Base-by-base conservation (phyloP, 805 yeast species). In the Yarrowia sp. region DNA sequence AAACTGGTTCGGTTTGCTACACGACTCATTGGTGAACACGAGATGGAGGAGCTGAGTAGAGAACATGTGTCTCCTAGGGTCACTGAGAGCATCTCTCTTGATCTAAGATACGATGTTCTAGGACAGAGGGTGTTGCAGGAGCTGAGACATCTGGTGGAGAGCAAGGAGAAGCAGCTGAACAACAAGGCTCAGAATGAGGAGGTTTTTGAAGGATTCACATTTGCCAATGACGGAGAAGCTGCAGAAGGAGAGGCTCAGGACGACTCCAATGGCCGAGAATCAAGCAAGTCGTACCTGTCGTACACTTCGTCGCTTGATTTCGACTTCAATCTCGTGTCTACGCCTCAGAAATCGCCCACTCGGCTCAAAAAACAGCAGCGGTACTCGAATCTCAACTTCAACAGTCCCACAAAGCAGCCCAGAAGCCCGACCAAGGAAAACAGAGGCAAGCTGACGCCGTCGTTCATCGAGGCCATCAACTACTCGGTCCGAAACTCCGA, bases 61-160 rank as follows among this genome's bases (percentile, higher is more conserved):
- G 52, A 59, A 14, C 50, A 59, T 35, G 65, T 59, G 35, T 59
- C 52, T 32, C 65, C 65, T 0, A n/a, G 52, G 2, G 65, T 59
- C 16, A 59, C 65, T 10, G 65, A 59, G 16, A 59, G 65, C 16
- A 59, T 59, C 43, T 59, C 65, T n/a, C 42, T 59, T 43, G 65
- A 59, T 16, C 42, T 59, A 43, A 22, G 65, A 41, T 59, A 59
- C 48, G 80, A 78, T 61, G 49, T 78, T 43, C 71, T 78, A 48
- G 76, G 78, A 15, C 75, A 77, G 50, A 71, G 75, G 26, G 74
- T 75, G 16, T 69, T 78, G 43, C 72, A 75, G 26, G 79, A 77
- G 68, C 73, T 76, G 42, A 72, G 75, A 12, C 69, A 67, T 5
- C 61, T 74, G 36, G 64, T 71, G 35, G 70, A 70, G 59, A 22